Conservation (phyloP, 768 basidiomycete species). For the Amanita molliuscula region DNA sequence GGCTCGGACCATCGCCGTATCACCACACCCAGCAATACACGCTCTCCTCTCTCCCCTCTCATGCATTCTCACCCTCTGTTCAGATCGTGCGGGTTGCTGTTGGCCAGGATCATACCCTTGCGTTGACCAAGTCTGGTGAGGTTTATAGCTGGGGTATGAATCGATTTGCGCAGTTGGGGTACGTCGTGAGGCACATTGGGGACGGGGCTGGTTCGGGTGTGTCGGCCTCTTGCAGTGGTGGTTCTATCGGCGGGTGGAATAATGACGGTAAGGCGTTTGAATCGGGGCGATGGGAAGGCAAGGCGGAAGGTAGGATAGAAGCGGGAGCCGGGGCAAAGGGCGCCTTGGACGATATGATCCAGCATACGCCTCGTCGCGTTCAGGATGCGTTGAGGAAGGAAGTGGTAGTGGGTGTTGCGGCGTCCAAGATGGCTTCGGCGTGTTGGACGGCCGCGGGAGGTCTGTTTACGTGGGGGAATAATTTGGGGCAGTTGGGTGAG, state of each 20-base stretch:
- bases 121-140: conserved; percentile 70
- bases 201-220: background rate
- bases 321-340: background rate
- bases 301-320: background rate
- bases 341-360: conserved; percentile 58
- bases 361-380: conserved; percentile 67
- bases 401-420: conserved; percentile 69
- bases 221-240: background rate
- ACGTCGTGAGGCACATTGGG: conserved; percentile 38
- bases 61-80: conserved; percentile 27
- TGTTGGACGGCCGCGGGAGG: conserved; percentile 65
- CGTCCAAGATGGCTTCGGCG: conserved; percentile 77
- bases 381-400: conserved; percentile 71
- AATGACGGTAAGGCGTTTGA: background rate
- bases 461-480: conserved; percentile 89
- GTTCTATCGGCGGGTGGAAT: background rate
- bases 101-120: conserved; percentile 93
- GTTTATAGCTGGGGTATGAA: conserved; percentile 89
- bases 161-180: conserved; percentile 83
- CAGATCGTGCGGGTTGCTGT: conserved; percentile 56
- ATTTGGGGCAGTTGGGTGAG: conserved; percentile 83
- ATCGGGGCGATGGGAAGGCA: background rate
- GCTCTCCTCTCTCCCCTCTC: conserved; percentile 47
- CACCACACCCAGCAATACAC: conserved; percentile 60
- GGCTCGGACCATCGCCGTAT: conserved; percentile 25